A percentile compares a stretch with the other conserved stretches of the same genome.
Evolutionary conservation across 768 basidiomycete species (phyloP).

Genomic region (Collybia nuda): DNA sequence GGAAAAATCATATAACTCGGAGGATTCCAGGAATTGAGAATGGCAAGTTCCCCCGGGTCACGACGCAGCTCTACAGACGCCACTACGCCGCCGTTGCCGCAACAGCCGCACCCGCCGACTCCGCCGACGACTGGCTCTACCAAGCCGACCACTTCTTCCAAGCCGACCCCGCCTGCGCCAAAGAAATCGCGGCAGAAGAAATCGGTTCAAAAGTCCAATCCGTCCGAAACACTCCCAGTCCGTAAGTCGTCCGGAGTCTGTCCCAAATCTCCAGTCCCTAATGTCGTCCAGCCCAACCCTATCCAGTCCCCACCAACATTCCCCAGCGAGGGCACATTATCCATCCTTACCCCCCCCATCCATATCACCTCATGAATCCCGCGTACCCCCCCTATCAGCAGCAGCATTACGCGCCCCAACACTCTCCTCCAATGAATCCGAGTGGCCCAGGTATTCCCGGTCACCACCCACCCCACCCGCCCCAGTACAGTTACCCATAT

Average conservation of each 20-base stretch:
- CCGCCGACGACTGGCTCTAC: slow-evolving; percentile 39
- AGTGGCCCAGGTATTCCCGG: slow-evolving; percentile 33
- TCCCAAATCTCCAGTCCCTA: slow-evolving; percentile 17
- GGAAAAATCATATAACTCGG: slow-evolving; percentile 42
- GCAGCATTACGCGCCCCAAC: slow-evolving; percentile 22
- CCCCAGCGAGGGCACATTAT: slow-evolving; percentile 35
- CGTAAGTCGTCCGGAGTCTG: slow-evolving; percentile 11
- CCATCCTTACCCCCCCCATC: slow-evolving; percentile 53
- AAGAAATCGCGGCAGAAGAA: slow-evolving; percentile 60
- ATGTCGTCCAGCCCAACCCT: slow-evolving; percentile 16
- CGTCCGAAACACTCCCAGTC: slow-evolving; percentile 7
- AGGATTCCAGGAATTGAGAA: slow-evolving; percentile 30
- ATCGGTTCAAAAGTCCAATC: slow-evolving; percentile 19
- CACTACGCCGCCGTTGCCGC: slow-evolving; percentile 44
- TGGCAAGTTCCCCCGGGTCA: slow-evolving; percentile 50
- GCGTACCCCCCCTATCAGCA: slow-evolving; percentile 51
- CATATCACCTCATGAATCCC: slow-evolving; percentile 69
- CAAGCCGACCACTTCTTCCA: slow-evolving; percentile 28
- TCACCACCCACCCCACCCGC: slow-evolving; percentile 27
- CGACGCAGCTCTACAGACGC: slow-evolving; percentile 36
- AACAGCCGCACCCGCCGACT: slow-evolving; percentile 44
- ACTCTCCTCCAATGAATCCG: slow-evolving; percentile 28
- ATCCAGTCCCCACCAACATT: slow-evolving; percentile 28
- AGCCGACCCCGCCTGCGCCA: slow-evolving; percentile 17
- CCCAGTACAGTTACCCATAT: slow-evolving; percentile 58